Base-by-base conservation (phyloP, 2,329 filamentous ascomycete genomes). In the Lachnum nothofagi region DNA sequence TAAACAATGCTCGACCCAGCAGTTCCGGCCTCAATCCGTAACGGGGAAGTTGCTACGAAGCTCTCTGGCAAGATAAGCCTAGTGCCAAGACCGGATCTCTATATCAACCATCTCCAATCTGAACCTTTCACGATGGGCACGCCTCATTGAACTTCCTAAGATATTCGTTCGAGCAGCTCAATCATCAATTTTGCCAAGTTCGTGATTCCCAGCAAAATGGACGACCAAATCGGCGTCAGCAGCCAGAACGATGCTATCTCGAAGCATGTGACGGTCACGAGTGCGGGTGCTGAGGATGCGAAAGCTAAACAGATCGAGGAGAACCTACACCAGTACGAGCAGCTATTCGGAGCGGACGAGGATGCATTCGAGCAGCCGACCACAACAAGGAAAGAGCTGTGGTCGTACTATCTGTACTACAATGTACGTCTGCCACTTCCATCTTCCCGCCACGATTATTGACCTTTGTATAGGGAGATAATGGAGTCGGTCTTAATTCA, bases 381-480 rank as follows among this genome's bases (percentile, higher is more conserved):
- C 14, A 71, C 68, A 4, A 68, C 66, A 2, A 63, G 64, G 16
- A 68, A 61, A 49, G 69, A 72, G 44, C 53, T 71, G 3, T 71
- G 68, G 68, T 67, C 68, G 5, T 71, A 71, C 42, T 72, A 72
- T 50, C 64, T 70, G 10, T 71, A 72, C 49, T 71, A 69, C 50
- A 71, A 71, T 47, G 69, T 60, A 44, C 43, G 44, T 40, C 27
- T 31, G n/a, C 3, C 37, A 23, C 6, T 31, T 34, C 6, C 22
- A 29, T 22, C 12, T 3, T 22, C 12, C 12, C 19, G 17, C 35
- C 19, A 6, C 3, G 35, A 6, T 27, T 34, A 34, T 16, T 34
- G 14, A 37, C 16, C 48, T 42, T 42, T 35, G 4, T 16, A 17
- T 17, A 60, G 57, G 54, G 69, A n/a, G 65, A 72, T 44, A 71